These are phyloP conservation scores for Dipteronia sinensis DNA, from an alignment of 345 rosid species.

Conservation along the genomic window DNA sequence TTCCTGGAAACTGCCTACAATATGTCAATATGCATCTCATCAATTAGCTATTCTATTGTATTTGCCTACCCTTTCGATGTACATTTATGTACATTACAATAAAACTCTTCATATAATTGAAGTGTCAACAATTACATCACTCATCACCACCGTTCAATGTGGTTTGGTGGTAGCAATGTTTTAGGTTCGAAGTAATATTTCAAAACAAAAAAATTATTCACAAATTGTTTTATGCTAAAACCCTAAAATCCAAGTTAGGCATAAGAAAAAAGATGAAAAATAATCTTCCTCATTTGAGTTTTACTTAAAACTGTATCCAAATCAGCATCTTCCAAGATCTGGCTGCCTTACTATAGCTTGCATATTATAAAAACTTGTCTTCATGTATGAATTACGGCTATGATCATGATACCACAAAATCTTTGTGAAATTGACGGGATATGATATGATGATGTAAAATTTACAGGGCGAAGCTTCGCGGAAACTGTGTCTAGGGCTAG, in stretches of 20 bases:
- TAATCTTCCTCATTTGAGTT: not conserved
- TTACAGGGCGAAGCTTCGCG: conserved; percentile 1
- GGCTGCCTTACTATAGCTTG: not conserved
- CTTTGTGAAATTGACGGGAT: not conserved
- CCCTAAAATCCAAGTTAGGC: not conserved
- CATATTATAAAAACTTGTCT: not conserved
- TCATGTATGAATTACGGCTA: not conserved
- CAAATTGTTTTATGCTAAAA: not conserved
- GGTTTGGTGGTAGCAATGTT: too few species aligned
- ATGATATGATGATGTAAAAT: not conserved
- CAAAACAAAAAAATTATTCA: too few species aligned
- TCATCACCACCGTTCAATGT: too few species aligned
- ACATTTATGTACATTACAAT: not conserved
- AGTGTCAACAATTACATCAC: too few species aligned
- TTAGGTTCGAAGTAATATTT: too few species aligned
- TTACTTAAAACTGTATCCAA: not conserved
- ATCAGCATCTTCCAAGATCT: not conserved
- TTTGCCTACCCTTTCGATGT: not conserved
- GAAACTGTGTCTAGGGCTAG: not conserved
- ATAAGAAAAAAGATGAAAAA: not conserved
- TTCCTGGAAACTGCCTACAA: conserved; percentile 13
- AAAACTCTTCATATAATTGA: not conserved
- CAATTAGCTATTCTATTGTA: not conserved
- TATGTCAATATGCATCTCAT: too few species aligned
- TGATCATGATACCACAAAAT: not conserved